Evolutionary conservation across 1,284 basidiomycete genomes (phyloP), one percentile per base, ranked within the genome.

Genomic region (Marasmius tenuissimus): DNA sequence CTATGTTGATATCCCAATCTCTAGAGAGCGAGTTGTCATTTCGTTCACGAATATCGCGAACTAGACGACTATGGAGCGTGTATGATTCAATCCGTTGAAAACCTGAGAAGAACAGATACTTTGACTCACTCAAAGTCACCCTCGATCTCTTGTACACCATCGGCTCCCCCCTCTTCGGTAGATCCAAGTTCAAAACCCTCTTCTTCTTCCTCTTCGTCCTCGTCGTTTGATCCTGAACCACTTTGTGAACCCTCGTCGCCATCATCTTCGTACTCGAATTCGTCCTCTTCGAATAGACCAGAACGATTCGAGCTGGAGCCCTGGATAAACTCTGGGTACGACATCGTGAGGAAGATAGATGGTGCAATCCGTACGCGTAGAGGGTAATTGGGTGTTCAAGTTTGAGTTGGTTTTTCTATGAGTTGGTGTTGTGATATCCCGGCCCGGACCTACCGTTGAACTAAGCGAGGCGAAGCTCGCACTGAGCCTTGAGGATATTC

Each of bases 1-100:
- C 85, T 34, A 85, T 77, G 62, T 76, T 84, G 66, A 86, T 85
- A 65, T 91, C 87, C 87, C 90, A 93, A 59, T 85, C 84, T 66
- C 83, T 84, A 38, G 79, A 78, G 34, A 90, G 73, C 6, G 80
- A 77, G 2, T 77, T 73, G n/a, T 76, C 78, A 64, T 84, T 82
- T 34, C 80, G 75, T 8, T 77, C 70, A n/a, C 83, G 80, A 51
- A 91, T 88, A 57, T 81, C 84, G 63, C 82, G 75, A 0, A 91
- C 82, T 10, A 91, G 79, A 39, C 87, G 88, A 64, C 88, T 90
- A 63, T 40, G 56, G 27, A 27, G 27, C 27, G 27, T 27, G 27
- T 27, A 22, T 42, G 18, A 47, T 38, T 40, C 42, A 38, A 37
- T 45, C 27, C 45, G 40, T 11, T 57, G 33, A 33, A 60, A 11